Percentiles rank a stretch among this genome's conserved stretches.
These are phyloP conservation scores for Coniochaeta sp. DNA, from an alignment of 2,329 filamentous ascomycete genomes.

Conservation along the genomic window DNA sequence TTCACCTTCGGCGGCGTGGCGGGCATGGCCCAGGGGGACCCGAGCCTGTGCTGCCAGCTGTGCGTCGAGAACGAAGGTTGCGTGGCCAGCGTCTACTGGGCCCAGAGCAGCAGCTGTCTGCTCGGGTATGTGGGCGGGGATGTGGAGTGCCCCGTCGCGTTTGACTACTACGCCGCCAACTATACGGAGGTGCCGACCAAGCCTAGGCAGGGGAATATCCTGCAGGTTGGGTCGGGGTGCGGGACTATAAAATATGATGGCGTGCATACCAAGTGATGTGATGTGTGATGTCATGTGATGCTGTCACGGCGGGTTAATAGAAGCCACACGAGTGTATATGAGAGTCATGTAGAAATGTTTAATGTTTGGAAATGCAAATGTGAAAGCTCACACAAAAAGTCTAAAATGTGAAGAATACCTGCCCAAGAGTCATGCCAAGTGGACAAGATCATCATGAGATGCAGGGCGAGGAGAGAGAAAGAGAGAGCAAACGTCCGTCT, in stretches of 20 bases:
- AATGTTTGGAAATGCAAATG: neutral
- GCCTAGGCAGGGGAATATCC: neutral
- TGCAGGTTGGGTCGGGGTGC: neutral
- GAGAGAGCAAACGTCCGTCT: too few relatives aligned
- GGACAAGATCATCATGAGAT: too few relatives aligned
- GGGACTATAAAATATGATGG: neutral
- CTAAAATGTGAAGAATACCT: too few relatives aligned
- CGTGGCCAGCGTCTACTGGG: conserved; percentile 6
- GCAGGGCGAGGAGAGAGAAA: too few relatives aligned
- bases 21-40: conserved; percentile 4
- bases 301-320: neutral
- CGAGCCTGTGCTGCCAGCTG: conserved; percentile 17
- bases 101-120: neutral
- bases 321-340: neutral
- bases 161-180: neutral
- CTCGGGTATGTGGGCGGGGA: neutral
- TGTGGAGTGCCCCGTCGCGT: neutral
- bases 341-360: neutral
- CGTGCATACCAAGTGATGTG: neutral
- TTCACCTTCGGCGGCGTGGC: conserved; percentile 1
- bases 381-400: too few relatives aligned
- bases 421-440: too few relatives aligned
- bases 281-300: neutral
- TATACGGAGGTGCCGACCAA: neutral
- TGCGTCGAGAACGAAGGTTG: conserved; percentile 18